Conservation (phyloP, 2,329 filamentous ascomycete species). For the Xylariaceae sp. region DNA sequence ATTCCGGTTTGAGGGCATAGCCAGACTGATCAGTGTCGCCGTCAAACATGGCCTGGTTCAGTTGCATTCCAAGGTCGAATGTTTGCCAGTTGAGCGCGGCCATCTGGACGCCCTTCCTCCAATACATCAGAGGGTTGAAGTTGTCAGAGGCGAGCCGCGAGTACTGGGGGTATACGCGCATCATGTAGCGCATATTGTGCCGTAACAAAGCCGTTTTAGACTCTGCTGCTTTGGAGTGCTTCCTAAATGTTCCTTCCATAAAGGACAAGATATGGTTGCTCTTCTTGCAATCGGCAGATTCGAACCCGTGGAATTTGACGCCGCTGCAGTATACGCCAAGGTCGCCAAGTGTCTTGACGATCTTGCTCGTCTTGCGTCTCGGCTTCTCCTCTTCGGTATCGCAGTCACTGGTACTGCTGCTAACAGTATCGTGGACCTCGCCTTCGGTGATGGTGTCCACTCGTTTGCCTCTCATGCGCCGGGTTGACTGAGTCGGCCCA, state of each 20-base stretch:
- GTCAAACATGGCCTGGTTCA: slow-evolving; percentile 97
- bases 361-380: slow-evolving; percentile 71
- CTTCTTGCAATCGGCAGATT: slow-evolving; percentile 67
- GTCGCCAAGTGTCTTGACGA: slow-evolving; percentile 72
- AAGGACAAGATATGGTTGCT: slow-evolving; percentile 97
- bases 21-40: slow-evolving; percentile 79
- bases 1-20: slow-evolving; percentile 87
- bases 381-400: slow-evolving; percentile 57
- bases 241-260: slow-evolving; percentile 80
- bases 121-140: slow-evolving; percentile 88
- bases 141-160: slow-evolving; percentile 82
- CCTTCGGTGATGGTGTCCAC: slow-evolving; percentile 53
- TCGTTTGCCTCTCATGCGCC: slow-evolving; percentile 40
- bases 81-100: slow-evolving; percentile 98
- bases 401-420: slow-evolving; percentile 69
- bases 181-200: slow-evolving; percentile 86
- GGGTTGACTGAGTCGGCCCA: slow-evolving; percentile 43
- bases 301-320: slow-evolving; percentile 79
- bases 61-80: slow-evolving; percentile 88
- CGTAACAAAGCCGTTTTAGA: slow-evolving; percentile 72
- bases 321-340: slow-evolving; percentile 71
- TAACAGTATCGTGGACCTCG: slow-evolving; percentile 45
- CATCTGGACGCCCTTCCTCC: slow-evolving; percentile 96
- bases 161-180: slow-evolving; percentile 86
- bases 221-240: slow-evolving; percentile 66